A percentile compares a stretch with the other conserved stretches of the same genome.
Evolutionary conservation across 1,284 basidiomycete genomes (phyloP).

Genomic region (Acaromyces ingoldii): DNA sequence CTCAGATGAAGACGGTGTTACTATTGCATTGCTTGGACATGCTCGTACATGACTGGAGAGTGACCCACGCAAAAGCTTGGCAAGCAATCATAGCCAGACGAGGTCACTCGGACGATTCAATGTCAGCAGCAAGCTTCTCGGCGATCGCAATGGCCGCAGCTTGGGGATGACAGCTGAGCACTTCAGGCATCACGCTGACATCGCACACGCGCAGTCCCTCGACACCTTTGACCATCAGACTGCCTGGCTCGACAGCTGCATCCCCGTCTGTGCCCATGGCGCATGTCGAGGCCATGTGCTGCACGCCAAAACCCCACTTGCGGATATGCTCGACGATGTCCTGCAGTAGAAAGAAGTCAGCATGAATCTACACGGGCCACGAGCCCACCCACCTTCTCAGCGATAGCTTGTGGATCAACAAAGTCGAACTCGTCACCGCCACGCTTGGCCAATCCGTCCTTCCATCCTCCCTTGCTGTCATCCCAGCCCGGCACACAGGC

Average conservation of each 20-base stretch:
- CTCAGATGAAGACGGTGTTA: no score
- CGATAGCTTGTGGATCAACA: neutral
- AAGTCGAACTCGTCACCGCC: neutral
- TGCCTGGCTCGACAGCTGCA: slow-evolving; percentile 24
- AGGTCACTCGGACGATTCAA: no score
- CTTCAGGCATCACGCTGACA: slow-evolving; percentile 35
- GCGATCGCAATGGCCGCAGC: slow-evolving; percentile 28
- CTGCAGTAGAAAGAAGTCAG: neutral
- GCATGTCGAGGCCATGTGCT: slow-evolving; percentile 10
- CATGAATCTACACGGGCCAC: neutral
- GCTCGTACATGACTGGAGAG: no score
- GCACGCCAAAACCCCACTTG: neutral
- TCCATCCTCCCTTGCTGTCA: slow-evolving; percentile 4
- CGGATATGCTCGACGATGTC: neutral
- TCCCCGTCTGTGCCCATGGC: slow-evolving; percentile 18
- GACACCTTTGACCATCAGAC: slow-evolving; percentile 23
- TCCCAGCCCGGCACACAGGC: slow-evolving; percentile 10
- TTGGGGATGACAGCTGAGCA: slow-evolving; percentile 34
- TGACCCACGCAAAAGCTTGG: no score
- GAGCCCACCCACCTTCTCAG: neutral
- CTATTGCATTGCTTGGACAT: no score
- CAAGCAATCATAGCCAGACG: no score
- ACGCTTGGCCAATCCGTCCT: neutral
- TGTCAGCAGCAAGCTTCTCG: slow-evolving; percentile 30
- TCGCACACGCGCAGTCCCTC: slow-evolving; percentile 35